phyloP scores from a whole-genome alignment of 2,329 filamentous ascomycete genomes.

The Alternaria rosae region DNA sequence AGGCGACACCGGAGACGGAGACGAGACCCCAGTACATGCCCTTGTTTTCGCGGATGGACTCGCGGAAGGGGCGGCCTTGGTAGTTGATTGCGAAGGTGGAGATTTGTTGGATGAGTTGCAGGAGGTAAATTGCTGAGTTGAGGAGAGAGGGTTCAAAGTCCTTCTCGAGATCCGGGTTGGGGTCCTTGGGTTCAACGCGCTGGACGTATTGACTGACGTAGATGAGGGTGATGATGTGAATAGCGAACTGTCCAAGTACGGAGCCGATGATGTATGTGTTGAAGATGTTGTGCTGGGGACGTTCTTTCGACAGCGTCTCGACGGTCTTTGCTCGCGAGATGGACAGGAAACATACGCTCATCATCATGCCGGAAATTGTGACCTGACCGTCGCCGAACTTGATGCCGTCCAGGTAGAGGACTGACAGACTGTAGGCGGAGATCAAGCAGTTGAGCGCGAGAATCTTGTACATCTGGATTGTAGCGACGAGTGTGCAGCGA shows the following conservation, averaged over 20 bases:
- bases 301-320: slow-evolving; percentile 93
- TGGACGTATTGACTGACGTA: slow-evolving; percentile 93
- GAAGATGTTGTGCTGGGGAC: slow-evolving; percentile 98
- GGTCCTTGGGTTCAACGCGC: slow-evolving; percentile 73
- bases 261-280: slow-evolving; percentile 99
- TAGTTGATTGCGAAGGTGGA: slow-evolving; percentile 99
- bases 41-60: slow-evolving; percentile 92
- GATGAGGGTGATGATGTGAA: slow-evolving; percentile 92
- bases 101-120: slow-evolving; percentile 98
- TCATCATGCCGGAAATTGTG: slow-evolving; percentile 98
- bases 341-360: slow-evolving; percentile 98
- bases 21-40: slow-evolving; percentile 98
- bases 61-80: slow-evolving; percentile 96
- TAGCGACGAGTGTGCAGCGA: slow-evolving; percentile 95
- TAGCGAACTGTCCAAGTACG: slow-evolving; percentile 94
- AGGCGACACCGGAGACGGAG: slow-evolving; percentile 86
- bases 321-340: slow-evolving; percentile 98
- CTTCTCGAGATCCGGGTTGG: slow-evolving; percentile 85
- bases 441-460: slow-evolving; percentile 97
- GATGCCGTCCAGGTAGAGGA: slow-evolving; percentile 96
- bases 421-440: slow-evolving; percentile 94
- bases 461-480: slow-evolving; percentile 99
- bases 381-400: slow-evolving; percentile 99
- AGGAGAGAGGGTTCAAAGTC: slow-evolving; percentile 93
- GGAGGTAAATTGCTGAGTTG: slow-evolving; percentile 95